Evolutionary conservation across 2,329 filamentous ascomycete genomes (phyloP), one percentile per base, ranked within the genome.

Genomic region (Claviceps spartinae): DNA sequence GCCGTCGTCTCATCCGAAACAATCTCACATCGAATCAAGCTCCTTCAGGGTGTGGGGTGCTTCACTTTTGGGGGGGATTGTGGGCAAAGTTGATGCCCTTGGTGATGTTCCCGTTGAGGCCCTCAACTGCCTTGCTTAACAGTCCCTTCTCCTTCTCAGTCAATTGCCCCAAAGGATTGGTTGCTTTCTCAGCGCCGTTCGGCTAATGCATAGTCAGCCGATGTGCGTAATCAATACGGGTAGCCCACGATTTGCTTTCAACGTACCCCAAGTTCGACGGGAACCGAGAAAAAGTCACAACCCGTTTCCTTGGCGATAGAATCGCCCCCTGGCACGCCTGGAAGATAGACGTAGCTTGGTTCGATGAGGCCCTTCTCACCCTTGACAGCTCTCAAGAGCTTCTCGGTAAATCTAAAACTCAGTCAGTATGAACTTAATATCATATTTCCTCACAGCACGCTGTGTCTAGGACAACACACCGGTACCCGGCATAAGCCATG

Each of bases 401-500:
- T 89, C 78, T 97, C 89, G 62, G 93, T 88, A 66, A 97, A 97
- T 63, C 89, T 89, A 53, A 18, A 44, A 48, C 47, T 60, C 42
- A 62, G 54, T 54, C 47, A 50, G 46, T 34, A 44, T 45, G 22
- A 47, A 42, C 38, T 46, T 20, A 22, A 54, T 60, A 52, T 34
- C 22, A 45, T 30, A 14, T 22, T 13, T 26, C 9, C 46, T 6
- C n/a, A 36, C 36, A 24, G 34, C 16, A 16, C 16, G 37, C 20
- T 37, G 16, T n/a, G 34, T 47, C 36, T 37, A 47, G 13, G 14
- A 43, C 42, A 54, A 64, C 77, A 59, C 72, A 90, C 85, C 88
- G 86, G 82, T 83, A 97, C 60, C 93, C 93, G 60, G 93, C 93
- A 68, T 89, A 94, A 55, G 89, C 89, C 89, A 95, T 95, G 62